Conservation (phyloP, 305 asterid species). For the Rubia tinctorum region DNA sequence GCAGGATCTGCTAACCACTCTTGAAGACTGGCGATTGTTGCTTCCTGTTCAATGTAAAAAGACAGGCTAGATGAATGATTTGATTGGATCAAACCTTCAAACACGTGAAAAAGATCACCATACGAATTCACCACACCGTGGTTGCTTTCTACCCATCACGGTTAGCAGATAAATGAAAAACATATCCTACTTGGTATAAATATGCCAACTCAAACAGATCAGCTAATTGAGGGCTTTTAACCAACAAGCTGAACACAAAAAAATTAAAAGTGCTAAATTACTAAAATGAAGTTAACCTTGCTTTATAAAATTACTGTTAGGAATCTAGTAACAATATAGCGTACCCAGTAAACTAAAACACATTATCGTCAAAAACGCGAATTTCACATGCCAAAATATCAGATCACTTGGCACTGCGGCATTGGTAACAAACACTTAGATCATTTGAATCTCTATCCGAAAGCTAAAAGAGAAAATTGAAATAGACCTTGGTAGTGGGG, state of each 20-base stretch:
- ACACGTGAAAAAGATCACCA: background rate
- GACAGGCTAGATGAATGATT: constrained; percentile 11
- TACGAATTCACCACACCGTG: background rate
- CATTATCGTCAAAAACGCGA: background rate
- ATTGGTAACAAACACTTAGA: background rate
- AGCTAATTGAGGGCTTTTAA: background rate
- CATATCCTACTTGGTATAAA: background rate
- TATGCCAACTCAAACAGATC: background rate
- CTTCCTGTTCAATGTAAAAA: constrained; percentile 48
- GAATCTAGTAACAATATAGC: background rate
- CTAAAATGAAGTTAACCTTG: background rate
- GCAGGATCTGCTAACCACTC: constrained; percentile 93
- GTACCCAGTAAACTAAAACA: background rate
- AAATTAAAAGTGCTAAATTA: background rate
- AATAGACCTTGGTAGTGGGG: constrained; percentile 67
- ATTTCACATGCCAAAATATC: constrained; percentile 7
- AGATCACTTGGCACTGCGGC: constrained; percentile 5
- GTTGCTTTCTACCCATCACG: background rate
- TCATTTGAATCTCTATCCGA: background rate
- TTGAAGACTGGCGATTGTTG: constrained; percentile 57
- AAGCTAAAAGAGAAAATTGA: background rate
- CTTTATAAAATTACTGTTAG: background rate
- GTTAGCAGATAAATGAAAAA: background rate
- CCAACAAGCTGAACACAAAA: background rate
- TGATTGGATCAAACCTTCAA: background rate